Conservation (phyloP, 352 stramenopile genomes). For the Globisporangium orthogonon region DNA sequence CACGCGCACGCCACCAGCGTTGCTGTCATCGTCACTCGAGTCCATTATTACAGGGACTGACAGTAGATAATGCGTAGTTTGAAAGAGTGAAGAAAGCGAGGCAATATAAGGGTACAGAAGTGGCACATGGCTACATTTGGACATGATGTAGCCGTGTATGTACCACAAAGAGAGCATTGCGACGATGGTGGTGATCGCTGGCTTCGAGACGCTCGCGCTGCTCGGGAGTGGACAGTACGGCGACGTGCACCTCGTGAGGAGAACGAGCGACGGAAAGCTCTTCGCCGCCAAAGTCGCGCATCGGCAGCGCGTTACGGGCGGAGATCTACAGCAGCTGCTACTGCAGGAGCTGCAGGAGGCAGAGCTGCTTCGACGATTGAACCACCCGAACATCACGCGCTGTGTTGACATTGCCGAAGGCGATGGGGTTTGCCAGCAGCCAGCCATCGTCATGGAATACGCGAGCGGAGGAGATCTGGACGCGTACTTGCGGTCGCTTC, state of each 20-base stretch:
- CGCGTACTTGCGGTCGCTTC: slow-evolving; percentile 22
- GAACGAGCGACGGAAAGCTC: slow-evolving; percentile 22
- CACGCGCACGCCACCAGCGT: neutral
- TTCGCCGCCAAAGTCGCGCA: slow-evolving; percentile 51
- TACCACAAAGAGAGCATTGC: neutral
- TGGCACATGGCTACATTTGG: slow-evolving; percentile 11
- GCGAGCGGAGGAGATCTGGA: slow-evolving; percentile 54
- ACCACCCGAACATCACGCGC: slow-evolving; percentile 60
- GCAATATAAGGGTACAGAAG: neutral
- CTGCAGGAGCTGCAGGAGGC: slow-evolving; percentile 30
- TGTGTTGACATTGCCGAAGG: slow-evolving; percentile 41
- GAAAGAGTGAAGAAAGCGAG: neutral
- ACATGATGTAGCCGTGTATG: neutral
- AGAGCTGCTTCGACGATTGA: slow-evolving; percentile 32
- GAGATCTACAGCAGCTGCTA: slow-evolving; percentile 7
- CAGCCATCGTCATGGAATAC: slow-evolving; percentile 76
- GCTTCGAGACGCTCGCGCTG: slow-evolving; percentile 36
- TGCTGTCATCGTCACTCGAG: neutral
- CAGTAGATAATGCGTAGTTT: neutral
- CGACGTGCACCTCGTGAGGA: slow-evolving; percentile 40
- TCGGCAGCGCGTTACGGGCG: slow-evolving; percentile 2
- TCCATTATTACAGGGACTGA: neutral
- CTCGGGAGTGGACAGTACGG: slow-evolving; percentile 60
- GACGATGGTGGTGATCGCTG: slow-evolving; percentile 15
- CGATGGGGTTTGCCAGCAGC: slow-evolving; percentile 1